These are phyloP conservation scores for Tolypocladium capitatum DNA, from an alignment of 2,329 filamentous ascomycete genomes.

Conservation along the genomic window DNA sequence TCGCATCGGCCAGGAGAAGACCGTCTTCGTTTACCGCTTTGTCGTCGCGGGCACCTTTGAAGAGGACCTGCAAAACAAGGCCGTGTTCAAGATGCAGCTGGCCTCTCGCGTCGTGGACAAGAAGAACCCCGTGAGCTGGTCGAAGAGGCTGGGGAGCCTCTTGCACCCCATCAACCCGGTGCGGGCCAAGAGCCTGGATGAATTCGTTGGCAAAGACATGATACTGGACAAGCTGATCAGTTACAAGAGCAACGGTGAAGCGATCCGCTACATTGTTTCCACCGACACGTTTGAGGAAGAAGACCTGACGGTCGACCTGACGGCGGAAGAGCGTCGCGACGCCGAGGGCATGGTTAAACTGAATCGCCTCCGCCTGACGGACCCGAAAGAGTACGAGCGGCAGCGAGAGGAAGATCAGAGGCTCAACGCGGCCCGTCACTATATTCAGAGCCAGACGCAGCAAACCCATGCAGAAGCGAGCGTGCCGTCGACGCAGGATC, in stretches of 20 bases:
- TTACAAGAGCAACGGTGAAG: slow-evolving; percentile 18
- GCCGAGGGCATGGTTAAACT: slow-evolving; percentile 29
- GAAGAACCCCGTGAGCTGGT: slow-evolving; percentile 58
- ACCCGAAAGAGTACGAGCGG: slow-evolving; percentile 19
- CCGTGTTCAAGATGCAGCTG: slow-evolving; percentile 73
- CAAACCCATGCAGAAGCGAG: background rate
- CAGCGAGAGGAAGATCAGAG: slow-evolving; percentile 5
- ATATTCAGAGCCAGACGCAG: background rate
- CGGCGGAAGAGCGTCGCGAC: slow-evolving; percentile 45
- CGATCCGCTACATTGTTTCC: slow-evolving; percentile 45
- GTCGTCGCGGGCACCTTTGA: slow-evolving; percentile 70
- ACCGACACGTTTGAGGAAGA: slow-evolving; percentile 64
- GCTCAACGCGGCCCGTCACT: background rate
- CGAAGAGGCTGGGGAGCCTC: slow-evolving; percentile 41
- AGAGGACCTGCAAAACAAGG: slow-evolving; percentile 55
- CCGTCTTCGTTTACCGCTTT: slow-evolving; percentile 76
- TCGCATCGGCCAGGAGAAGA: slow-evolving; percentile 68
- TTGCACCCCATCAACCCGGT: slow-evolving; percentile 45
- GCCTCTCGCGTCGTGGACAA: slow-evolving; percentile 72
- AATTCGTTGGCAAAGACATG: slow-evolving; percentile 47
- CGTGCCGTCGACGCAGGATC: background rate
- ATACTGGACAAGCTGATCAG: slow-evolving; percentile 40
- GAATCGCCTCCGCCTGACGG: slow-evolving; percentile 17
- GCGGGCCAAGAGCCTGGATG: slow-evolving; percentile 34
- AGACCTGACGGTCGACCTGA: slow-evolving; percentile 41